Evolutionary conservation across 139 green algal genomes (phyloP), one percentile per base, ranked within the genome.

Genomic region (Monoraphidium neglectum): DNA sequence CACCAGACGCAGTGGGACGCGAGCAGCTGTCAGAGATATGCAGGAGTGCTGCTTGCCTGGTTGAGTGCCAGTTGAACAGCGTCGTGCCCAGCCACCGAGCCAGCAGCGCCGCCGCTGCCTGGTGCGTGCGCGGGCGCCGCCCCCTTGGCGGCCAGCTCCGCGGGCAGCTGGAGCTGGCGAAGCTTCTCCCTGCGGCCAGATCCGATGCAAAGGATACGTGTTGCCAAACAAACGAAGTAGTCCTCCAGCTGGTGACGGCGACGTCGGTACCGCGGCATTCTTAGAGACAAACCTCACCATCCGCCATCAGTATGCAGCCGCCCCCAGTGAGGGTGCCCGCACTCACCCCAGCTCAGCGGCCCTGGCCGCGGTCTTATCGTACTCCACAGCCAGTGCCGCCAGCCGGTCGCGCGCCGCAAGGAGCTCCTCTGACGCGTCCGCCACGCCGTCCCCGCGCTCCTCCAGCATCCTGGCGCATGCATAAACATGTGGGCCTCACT

Each of bases 391-490:
- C 36, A 80, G 38, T 18, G 74, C 73, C 4, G 62, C 64, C 26
- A 87, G 36, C 47, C 89, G 81, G 30, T 89, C 75, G 1, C 86
- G 72, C 63, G 83, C 68, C 21, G 43, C 46, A 32, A 87, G 74
- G 73, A 86, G n/a, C 60, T 91, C 83, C 33, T 91, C 86, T 26
- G 57, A 62, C 38, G 63, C 43, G 10, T 21, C 66, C 32, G 76
- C 53, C 53, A 89, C 76, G 10, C 61, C 64, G 33, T 89, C 82
- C 30, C 78, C 83, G 23, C 26, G 18, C 68, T 87, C 81, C 78
- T 91, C 86, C 62, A 90, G 40, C 65, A 84, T 36, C 60, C 72
- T 72, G 3, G n/a, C n/a, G n/a, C n/a, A n/a, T n/a, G n/a, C n/a
- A n/a, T n/a, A n/a, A n/a, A n/a, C n/a, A n/a, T n/a, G n/a, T n/a